Conservation (phyloP, 2,329 filamentous ascomycete genomes). For the Alternaria arborescens region DNA sequence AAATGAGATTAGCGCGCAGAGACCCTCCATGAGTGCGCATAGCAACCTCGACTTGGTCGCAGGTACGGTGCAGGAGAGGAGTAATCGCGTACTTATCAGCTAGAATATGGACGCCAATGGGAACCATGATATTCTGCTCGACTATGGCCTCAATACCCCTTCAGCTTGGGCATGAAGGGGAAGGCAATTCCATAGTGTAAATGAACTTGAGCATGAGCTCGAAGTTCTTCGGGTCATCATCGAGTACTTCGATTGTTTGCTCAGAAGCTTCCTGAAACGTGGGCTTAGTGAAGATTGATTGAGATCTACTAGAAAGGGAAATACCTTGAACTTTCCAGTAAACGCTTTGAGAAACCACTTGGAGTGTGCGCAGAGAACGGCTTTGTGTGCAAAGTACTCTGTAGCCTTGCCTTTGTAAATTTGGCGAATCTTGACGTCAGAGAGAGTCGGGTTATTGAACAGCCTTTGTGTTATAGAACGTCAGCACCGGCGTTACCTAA, state of each 20-base stretch:
- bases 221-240: neutral
- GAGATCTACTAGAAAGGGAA: neutral
- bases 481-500: neutral
- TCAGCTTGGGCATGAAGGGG: neutral
- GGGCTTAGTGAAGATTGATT: neutral
- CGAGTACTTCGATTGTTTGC: neutral
- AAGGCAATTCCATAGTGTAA: neutral
- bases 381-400: neutral
- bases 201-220: neutral
- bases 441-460: conserved; percentile 18
- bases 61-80: neutral
- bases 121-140: neutral
- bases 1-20: neutral
- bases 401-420: neutral
- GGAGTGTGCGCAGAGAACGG: neutral
- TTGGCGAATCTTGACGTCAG: conserved; percentile 14
- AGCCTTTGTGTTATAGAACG: neutral
- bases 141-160: no score
- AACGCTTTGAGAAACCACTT: neutral
- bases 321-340: neutral
- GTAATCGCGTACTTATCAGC: neutral
- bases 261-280: neutral
- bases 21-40: neutral
- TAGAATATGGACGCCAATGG: neutral
- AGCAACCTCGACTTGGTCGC: neutral